Evolutionary conservation across 1,139 yeast species (phyloP).

Genomic region (Arxiozyma telluris): DNA sequence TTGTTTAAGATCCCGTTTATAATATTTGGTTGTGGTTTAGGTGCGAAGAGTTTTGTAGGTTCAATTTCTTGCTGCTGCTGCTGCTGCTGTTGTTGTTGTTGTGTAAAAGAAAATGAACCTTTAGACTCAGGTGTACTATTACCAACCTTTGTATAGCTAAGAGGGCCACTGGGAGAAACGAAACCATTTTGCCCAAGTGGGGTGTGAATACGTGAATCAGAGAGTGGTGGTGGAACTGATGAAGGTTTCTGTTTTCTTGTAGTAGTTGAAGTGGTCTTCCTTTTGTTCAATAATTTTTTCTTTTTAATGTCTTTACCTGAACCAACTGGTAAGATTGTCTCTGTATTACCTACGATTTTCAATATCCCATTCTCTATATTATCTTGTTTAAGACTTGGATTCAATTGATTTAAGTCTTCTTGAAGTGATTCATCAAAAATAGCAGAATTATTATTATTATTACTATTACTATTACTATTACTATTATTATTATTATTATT

Average conservation of each 20-base stretch:
- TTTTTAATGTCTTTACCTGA: not conserved
- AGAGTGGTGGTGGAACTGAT: too few species aligned
- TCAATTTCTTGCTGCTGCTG: too few species aligned
- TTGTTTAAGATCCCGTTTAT: too few species aligned
- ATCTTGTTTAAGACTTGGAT: not conserved
- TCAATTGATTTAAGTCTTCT: not conserved
- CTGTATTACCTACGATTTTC: slow-evolving; percentile 33
- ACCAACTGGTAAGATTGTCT: slow-evolving; percentile 29
- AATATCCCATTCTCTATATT: slow-evolving; percentile 19
- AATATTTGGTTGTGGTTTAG: too few species aligned
- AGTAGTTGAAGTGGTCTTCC: slow-evolving; percentile 8
- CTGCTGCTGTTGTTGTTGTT: too few species aligned
- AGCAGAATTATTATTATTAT: too few species aligned
- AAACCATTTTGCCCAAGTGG: slow-evolving; percentile 32
- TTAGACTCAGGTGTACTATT: not conserved
- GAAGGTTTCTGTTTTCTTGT: too few species aligned
- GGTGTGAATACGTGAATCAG: too few species aligned
- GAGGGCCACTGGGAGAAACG: slow-evolving; percentile 70
- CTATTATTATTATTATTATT: slow-evolving; percentile 4
- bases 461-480: too few species aligned
- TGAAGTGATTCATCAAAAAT: too few species aligned
- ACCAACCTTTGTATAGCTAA: slow-evolving; percentile 43
- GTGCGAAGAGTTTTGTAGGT: too few species aligned
- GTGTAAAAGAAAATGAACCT: too few species aligned
- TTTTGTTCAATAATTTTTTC: slow-evolving; percentile 1